These are phyloP conservation scores for Pseudodiploospora longispora DNA, from an alignment of 2,329 filamentous ascomycete genomes.

Conservation along the genomic window DNA sequence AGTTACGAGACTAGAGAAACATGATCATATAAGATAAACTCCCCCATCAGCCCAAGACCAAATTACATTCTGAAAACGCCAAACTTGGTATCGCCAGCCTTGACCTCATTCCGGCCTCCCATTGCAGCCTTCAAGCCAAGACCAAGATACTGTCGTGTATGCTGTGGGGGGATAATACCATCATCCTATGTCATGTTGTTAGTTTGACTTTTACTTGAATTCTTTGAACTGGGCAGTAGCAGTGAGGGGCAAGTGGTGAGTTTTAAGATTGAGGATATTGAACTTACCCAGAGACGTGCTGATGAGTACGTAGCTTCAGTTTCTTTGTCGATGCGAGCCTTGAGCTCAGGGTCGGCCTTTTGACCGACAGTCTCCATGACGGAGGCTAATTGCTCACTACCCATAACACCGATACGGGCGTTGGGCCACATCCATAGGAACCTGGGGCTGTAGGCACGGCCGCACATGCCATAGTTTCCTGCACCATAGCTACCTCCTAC, in stretches of 20 bases:
- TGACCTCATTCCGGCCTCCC: slow-evolving; percentile 55
- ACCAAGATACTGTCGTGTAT: slow-evolving; percentile 65
- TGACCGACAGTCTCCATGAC: slow-evolving; percentile 95
- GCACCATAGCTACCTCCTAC: slow-evolving; percentile 90
- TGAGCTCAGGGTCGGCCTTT: slow-evolving; percentile 70
- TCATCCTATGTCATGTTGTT: slow-evolving; percentile 49
- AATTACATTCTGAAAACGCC: slow-evolving; percentile 75
- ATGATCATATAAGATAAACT: too few species aligned
- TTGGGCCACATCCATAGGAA: slow-evolving; percentile 98
- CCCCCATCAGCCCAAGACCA: too few species aligned
- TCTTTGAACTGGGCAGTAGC: not conserved
- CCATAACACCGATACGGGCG: slow-evolving; percentile 95
- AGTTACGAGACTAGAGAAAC: too few species aligned
- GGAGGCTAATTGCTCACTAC: slow-evolving; percentile 77
- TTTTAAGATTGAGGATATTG: not conserved
- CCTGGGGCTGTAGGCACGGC: slow-evolving; percentile 81
- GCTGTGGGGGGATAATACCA: slow-evolving; percentile 69
- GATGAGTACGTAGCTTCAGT: slow-evolving; percentile 84
- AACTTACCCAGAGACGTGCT: slow-evolving; percentile 74
- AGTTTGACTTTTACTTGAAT: not conserved
- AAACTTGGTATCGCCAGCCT: slow-evolving; percentile 59
- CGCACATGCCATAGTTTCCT: slow-evolving; percentile 98
- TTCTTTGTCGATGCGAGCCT: slow-evolving; percentile 78
- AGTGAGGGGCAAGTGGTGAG: not conserved
- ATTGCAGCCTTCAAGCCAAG: slow-evolving; percentile 65